Conservation (phyloP, 1,284 basidiomycete genomes). For the Ceratorhiza oryzae-sativae region DNA sequence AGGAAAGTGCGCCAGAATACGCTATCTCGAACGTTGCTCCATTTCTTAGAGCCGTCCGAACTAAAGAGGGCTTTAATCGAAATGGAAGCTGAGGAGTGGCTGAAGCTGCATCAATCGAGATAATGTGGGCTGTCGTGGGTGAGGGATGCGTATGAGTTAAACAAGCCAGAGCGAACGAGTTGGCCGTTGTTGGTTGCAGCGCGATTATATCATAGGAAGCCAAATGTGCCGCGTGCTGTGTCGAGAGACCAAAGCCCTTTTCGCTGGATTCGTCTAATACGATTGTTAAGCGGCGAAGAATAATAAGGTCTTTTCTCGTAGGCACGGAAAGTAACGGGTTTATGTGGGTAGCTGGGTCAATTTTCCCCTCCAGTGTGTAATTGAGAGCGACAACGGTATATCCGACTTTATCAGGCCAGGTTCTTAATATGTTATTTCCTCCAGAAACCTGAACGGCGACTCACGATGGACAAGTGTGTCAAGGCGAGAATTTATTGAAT, state of each 20-base stretch:
- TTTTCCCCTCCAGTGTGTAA: conserved; percentile 68
- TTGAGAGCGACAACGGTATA: conserved; percentile 77
- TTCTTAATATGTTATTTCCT: conserved; percentile 42
- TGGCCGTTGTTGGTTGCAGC: conserved; percentile 72
- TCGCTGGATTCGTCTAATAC: conserved; percentile 78
- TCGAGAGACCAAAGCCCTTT: conserved; percentile 78
- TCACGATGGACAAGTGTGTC: conserved; percentile 64
- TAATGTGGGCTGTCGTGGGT: conserved; percentile 79
- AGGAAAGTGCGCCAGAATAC: conserved; percentile 74
- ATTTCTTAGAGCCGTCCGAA: conserved; percentile 81
- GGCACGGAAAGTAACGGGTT: conserved; percentile 66
- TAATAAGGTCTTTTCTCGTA: conserved; percentile 62
- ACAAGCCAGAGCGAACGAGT: conserved; percentile 78
- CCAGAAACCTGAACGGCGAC: conserved; percentile 40
- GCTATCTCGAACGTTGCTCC: conserved; percentile 84
- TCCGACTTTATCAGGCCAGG: conserved; percentile 63
- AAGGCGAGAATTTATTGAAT: conserved; percentile 57
- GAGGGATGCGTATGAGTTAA: conserved; percentile 82
- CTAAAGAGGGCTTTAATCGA: conserved; percentile 79
- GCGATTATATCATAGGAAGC: conserved; percentile 77
- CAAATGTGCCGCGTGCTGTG: conserved; percentile 63
- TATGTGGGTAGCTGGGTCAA: conserved; percentile 71
- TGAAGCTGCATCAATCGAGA: conserved; percentile 76
- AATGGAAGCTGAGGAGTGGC: conserved; percentile 74
- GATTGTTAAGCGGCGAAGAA: conserved; percentile 73